Percentiles rank a stretch among this genome's conserved stretches.
These are phyloP conservation scores for Calonectria ilicicola DNA, from an alignment of 2,329 filamentous ascomycete species.

Conservation along the genomic window DNA sequence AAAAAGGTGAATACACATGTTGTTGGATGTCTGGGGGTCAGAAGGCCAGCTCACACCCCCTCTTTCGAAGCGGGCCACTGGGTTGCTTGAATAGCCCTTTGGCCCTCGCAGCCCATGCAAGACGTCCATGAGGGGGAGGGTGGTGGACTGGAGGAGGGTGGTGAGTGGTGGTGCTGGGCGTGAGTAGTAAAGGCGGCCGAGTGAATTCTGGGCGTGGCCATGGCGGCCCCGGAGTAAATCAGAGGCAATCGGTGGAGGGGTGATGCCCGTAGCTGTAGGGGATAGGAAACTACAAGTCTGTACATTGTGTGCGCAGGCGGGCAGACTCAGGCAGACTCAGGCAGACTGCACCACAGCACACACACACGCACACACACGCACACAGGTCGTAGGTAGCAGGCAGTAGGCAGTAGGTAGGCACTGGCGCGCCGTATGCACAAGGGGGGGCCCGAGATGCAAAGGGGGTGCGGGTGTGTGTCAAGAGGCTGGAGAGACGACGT, in stretches of 20 bases:
- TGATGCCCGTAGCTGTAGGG: background rate
- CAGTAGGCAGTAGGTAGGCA: background rate
- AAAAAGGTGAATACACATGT: background rate
- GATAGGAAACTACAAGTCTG: background rate
- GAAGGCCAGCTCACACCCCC: constrained; percentile 20
- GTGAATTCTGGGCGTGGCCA: background rate
- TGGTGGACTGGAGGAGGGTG: background rate
- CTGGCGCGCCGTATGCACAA: background rate
- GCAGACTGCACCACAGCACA: background rate
- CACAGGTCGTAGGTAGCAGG: no score
- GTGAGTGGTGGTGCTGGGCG: background rate
- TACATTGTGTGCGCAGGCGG: background rate
- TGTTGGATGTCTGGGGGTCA: constrained; percentile 10
- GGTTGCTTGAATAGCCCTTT: background rate
- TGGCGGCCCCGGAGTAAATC: background rate
- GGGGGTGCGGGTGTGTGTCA: background rate
- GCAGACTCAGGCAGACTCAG: no score
- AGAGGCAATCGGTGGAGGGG: background rate
- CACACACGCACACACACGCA: no score
- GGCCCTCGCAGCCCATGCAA: constrained; percentile 16
- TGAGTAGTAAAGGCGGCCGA: background rate
- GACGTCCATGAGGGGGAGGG: background rate
- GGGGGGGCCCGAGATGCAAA: background rate
- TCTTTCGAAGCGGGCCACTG: constrained; percentile 6
- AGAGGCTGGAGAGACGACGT: background rate